Evolutionary conservation across 768 basidiomycete species (phyloP).

Genomic region (Coprinopsis marcescibilis): DNA sequence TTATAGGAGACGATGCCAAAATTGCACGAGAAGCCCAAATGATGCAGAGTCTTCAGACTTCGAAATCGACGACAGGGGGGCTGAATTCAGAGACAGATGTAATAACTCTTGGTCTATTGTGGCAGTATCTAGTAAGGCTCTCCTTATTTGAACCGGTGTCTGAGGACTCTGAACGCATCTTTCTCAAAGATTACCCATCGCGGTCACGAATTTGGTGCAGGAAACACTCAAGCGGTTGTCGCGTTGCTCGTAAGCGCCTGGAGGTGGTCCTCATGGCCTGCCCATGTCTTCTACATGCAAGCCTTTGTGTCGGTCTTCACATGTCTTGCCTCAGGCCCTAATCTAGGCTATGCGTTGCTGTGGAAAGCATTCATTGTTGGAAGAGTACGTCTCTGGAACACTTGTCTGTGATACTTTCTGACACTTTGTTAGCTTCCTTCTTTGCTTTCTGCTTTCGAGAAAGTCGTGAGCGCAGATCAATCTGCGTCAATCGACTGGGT

Average conservation of each 20-base stretch:
- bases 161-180: background rate
- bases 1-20: constrained; percentile 67
- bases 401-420: no score
- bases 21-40: constrained; percentile 65
- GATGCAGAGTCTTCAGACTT: constrained; percentile 58
- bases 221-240: constrained; percentile 46
- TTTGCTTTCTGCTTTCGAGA: constrained; percentile 51
- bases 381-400: constrained; percentile 64
- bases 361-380: constrained; percentile 74
- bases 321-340: constrained; percentile 47
- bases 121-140: constrained; percentile 50
- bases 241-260: constrained; percentile 50
- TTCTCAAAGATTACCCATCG: constrained; percentile 47
- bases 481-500: constrained; percentile 56
- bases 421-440: constrained; percentile 69
- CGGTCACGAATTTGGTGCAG: constrained; percentile 58
- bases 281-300: constrained; percentile 62
- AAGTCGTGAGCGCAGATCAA: constrained; percentile 46
- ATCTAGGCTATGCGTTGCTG: constrained; percentile 28
- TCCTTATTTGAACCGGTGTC: constrained; percentile 5
- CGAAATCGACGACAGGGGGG: constrained; percentile 51
- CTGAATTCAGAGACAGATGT: constrained; percentile 61
- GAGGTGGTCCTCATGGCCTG: constrained; percentile 59
- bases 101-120: constrained; percentile 53
- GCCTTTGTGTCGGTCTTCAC: constrained; percentile 57